These are phyloP conservation scores for Candida golubevii DNA, from an alignment of 805 yeast genomes.

Conservation along the genomic window DNA sequence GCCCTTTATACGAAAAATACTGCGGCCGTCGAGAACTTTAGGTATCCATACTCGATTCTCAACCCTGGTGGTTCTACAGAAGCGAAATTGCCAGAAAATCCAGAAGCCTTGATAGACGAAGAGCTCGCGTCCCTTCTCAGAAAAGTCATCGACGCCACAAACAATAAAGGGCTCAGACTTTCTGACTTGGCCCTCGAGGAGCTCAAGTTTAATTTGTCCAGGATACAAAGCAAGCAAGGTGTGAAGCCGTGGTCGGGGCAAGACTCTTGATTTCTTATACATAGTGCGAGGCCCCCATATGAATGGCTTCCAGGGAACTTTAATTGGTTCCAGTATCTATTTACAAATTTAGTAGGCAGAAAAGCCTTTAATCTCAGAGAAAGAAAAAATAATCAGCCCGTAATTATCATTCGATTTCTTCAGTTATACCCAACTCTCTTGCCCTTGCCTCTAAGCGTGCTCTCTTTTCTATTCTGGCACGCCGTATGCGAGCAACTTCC, in stretches of 20 bases:
- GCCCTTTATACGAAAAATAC: background rate
- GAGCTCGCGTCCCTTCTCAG: constrained; percentile 14
- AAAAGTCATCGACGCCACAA: constrained; percentile 20
- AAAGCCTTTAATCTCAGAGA: background rate
- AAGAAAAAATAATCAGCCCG: background rate
- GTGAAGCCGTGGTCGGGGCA: no score
- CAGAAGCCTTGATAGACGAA: constrained; percentile 6
- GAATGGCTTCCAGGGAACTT: no score
- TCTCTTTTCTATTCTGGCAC: constrained; percentile 71
- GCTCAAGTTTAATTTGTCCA: constrained; percentile 21
- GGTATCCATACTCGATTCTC: constrained; percentile 3
- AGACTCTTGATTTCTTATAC: no score
- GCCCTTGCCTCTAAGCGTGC: constrained; percentile 69
- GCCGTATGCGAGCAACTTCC: constrained; percentile 81
- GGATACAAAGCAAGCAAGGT: constrained; percentile 9
- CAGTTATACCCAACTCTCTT: constrained; percentile 60
- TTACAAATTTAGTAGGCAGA: constrained; percentile 16
- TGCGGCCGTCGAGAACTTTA: background rate
- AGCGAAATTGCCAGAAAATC: background rate
- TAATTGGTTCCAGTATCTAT: background rate
- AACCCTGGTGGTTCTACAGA: background rate
- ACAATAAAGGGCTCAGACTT: constrained; percentile 16
- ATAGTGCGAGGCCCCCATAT: no score
- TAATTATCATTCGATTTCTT: constrained; percentile 23
- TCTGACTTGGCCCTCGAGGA: constrained; percentile 23